Conservation (phyloP, 2,329 filamentous ascomycete genomes). For the Apiospora kogelbergensis region DNA sequence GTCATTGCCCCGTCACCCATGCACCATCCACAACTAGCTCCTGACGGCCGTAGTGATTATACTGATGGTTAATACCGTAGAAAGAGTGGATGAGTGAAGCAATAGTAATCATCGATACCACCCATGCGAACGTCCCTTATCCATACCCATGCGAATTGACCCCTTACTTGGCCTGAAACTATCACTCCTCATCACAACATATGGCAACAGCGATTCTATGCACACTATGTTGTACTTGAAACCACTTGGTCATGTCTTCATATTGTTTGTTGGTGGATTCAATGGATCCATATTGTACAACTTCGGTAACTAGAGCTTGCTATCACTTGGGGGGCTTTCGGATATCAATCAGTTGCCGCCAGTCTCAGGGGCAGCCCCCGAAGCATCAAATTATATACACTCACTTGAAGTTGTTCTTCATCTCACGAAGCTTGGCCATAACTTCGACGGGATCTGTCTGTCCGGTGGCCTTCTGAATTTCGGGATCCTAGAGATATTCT, state of each 20-base stretch:
- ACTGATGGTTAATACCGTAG: neutral
- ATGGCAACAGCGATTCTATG: neutral
- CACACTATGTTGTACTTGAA: neutral
- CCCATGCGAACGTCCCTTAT: neutral
- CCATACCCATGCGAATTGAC: neutral
- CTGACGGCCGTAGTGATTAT: neutral
- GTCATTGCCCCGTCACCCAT: neutral
- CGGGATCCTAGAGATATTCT: slow-evolving; percentile 61
- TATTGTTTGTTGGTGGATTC: neutral
- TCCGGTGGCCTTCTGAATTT: slow-evolving; percentile 80
- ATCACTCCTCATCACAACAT: neutral
- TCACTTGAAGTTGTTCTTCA: slow-evolving; percentile 81
- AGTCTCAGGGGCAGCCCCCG: neutral
- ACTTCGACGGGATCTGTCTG: slow-evolving; percentile 79
- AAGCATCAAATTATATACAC: slow-evolving; percentile 27
- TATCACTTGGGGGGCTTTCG: slow-evolving; percentile 12
- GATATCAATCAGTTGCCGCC: neutral
- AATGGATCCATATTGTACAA: neutral
- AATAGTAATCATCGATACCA: neutral
- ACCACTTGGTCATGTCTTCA: neutral
- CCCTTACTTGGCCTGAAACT: neutral
- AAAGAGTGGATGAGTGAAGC: neutral
- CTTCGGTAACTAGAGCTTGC: slow-evolving; percentile 11
- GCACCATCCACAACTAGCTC: neutral
- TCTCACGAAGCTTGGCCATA: slow-evolving; percentile 81